Percentiles rank a stretch among this genome's conserved stretches.
Evolutionary conservation across 2,329 filamentous ascomycete species (phyloP).

Genomic region (Aspergillus tanneri): DNA sequence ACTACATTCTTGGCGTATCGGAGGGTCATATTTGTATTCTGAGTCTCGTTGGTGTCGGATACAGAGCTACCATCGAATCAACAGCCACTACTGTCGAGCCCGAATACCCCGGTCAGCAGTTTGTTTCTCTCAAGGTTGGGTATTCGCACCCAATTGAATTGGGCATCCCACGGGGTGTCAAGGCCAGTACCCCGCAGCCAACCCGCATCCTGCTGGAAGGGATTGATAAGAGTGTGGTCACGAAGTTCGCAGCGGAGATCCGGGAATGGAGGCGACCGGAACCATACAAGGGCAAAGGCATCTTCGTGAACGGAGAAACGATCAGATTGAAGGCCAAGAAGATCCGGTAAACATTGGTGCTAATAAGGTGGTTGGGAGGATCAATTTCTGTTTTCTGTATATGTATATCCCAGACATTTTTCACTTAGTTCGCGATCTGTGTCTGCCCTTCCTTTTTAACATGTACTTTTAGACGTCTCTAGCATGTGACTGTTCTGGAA

Average conservation of each 20-base stretch:
- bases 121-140: constrained; percentile 90
- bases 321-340: constrained; percentile 99
- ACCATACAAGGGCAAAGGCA: constrained; percentile 99
- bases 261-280: constrained; percentile 86
- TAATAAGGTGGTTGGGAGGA: constrained; percentile 22
- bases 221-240: constrained; percentile 78
- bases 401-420: constrained; percentile 28
- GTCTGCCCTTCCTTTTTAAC: constrained; percentile 28
- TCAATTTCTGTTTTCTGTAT: constrained; percentile 26
- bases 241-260: constrained; percentile 87
- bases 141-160: constrained; percentile 96
- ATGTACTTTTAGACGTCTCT: constrained; percentile 37
- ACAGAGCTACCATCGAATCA: constrained; percentile 82
- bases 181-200: constrained; percentile 82
- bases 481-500: constrained; percentile 18
- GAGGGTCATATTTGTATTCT: constrained; percentile 95
- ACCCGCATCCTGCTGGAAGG: constrained; percentile 90
- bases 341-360: constrained; percentile 66
- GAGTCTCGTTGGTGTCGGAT: constrained; percentile 90
- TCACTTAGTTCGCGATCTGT: constrained; percentile 29
- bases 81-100: constrained; percentile 65
- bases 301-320: constrained; percentile 96
- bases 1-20: constrained; percentile 88
- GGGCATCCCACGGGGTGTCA: constrained; percentile 76
- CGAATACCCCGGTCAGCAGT: constrained; percentile 77